phyloP scores from a whole-genome alignment of 129 eudicot genomes.

The Escallonia herrerae region DNA sequence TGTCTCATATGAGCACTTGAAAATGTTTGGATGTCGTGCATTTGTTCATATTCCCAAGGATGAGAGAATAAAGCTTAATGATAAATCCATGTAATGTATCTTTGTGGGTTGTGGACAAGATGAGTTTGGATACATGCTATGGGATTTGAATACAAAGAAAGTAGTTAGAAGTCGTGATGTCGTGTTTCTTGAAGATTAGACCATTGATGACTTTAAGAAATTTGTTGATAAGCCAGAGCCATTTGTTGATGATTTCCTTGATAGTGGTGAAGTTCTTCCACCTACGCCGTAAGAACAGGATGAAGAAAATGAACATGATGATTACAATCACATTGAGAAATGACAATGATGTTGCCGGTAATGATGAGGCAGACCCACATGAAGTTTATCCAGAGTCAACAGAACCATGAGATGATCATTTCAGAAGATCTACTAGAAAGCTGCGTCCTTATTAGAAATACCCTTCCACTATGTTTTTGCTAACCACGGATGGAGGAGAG shows the following conservation, averaged over 20 bases:
- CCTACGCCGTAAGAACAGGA: neutral
- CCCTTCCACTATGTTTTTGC: neutral
- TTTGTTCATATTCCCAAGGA: constrained; percentile 8
- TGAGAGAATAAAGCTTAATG: neutral
- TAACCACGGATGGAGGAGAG: constrained; percentile 1
- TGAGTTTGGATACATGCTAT: neutral
- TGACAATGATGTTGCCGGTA: neutral
- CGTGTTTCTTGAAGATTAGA: constrained; percentile 4
- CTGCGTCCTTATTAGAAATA: neutral
- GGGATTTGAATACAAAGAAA: neutral
- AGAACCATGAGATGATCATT: neutral
- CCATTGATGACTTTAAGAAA: neutral
- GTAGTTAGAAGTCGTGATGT: neutral
- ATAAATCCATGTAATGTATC: neutral
- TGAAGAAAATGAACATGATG: neutral
- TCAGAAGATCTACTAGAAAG: constrained; percentile 1
- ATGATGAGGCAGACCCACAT: neutral
- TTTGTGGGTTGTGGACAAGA: neutral
- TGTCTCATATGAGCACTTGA: constrained; percentile 1
- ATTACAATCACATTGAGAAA: neutral
- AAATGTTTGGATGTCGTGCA: constrained; percentile 6
- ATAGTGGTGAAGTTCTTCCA: neutral
- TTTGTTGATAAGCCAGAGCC: neutral
- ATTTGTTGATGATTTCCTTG: neutral
- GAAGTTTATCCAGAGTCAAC: neutral